Conservation (phyloP, 306 rosid species). For the Vigna nakashimae region DNA sequence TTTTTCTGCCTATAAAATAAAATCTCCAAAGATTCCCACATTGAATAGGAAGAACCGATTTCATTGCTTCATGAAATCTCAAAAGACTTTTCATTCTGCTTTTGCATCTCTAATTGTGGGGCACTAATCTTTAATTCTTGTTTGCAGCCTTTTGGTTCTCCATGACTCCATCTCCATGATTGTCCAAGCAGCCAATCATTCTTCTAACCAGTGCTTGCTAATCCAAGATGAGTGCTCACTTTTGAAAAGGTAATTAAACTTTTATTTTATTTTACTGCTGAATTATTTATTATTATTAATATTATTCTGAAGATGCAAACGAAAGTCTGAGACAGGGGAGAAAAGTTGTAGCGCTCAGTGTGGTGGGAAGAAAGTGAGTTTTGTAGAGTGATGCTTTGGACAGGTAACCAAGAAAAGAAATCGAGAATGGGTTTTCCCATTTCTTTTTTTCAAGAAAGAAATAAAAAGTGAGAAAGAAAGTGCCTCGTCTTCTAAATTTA, state of each 20-base stretch:
- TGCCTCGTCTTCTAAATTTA: constrained; percentile 4
- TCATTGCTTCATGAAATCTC: constrained; percentile 4
- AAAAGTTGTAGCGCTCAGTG: constrained; percentile 46
- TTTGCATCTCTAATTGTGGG: constrained; percentile 4
- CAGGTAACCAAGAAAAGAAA: constrained; percentile 36
- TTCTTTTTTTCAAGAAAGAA: not conserved
- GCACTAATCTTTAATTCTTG: not conserved
- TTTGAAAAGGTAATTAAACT: constrained; percentile 46
- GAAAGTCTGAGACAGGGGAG: constrained; percentile 21
- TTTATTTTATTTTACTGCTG: not conserved
- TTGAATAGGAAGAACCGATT: constrained; percentile 18
- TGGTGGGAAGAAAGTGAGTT: constrained; percentile 36
- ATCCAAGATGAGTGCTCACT: constrained; percentile 37
- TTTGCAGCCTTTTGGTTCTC: constrained; percentile 11
- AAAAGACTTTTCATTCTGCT: not conserved
- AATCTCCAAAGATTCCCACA: constrained; percentile 27
- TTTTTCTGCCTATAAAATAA: not conserved
- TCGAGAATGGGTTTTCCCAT: constrained; percentile 9
- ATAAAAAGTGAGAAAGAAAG: not conserved
- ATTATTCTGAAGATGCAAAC: constrained; percentile 21
- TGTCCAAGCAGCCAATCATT: constrained; percentile 39
- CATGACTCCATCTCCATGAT: constrained; percentile 13
- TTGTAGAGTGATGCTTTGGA: constrained; percentile 38
- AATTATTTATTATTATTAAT: not conserved
- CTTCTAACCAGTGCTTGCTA: constrained; percentile 32